Evolutionary conservation across 371 early-diverging fungal species (phyloP).

Genomic region (Haplosporangium sp.): DNA sequence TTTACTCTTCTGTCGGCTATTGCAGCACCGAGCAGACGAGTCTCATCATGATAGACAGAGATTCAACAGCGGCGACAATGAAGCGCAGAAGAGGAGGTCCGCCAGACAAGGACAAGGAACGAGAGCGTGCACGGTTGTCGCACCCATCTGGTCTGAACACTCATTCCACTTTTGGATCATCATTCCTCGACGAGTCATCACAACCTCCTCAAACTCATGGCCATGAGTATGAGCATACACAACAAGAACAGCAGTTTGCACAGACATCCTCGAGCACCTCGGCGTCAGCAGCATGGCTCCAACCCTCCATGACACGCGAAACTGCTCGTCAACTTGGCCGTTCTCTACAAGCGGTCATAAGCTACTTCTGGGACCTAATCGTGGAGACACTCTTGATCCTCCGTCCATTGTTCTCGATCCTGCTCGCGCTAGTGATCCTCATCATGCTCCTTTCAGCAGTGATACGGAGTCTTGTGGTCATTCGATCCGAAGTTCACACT

Average conservation of each 20-base stretch:
- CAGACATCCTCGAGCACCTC: neutral
- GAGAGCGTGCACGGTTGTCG: neutral
- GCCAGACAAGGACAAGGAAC: neutral
- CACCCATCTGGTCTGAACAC: neutral
- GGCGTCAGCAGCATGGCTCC: neutral
- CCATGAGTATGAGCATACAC: too few species aligned
- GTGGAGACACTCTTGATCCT: conserved; percentile 23
- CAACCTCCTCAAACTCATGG: too few species aligned
- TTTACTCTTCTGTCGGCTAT: too few species aligned
- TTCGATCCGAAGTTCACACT: conserved; percentile 28
- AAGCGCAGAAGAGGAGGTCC: neutral
- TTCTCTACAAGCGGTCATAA: conserved; percentile 7
- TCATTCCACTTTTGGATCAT: neutral
- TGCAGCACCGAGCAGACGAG: too few species aligned
- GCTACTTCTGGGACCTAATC: conserved; percentile 20
- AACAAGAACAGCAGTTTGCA: neutral
- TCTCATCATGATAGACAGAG: too few species aligned
- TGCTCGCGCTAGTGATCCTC: conserved; percentile 19
- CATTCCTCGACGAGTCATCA: neutral
- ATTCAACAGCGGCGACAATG: neutral
- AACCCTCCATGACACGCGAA: neutral
- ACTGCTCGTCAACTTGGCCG: conserved; percentile 19
- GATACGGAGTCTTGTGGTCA: conserved; percentile 11
- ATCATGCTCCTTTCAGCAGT: neutral
- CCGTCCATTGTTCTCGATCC: conserved; percentile 34